phyloP scores from a whole-genome alignment of 352 stramenopile genomes.

The Phytopythium litorale region DNA sequence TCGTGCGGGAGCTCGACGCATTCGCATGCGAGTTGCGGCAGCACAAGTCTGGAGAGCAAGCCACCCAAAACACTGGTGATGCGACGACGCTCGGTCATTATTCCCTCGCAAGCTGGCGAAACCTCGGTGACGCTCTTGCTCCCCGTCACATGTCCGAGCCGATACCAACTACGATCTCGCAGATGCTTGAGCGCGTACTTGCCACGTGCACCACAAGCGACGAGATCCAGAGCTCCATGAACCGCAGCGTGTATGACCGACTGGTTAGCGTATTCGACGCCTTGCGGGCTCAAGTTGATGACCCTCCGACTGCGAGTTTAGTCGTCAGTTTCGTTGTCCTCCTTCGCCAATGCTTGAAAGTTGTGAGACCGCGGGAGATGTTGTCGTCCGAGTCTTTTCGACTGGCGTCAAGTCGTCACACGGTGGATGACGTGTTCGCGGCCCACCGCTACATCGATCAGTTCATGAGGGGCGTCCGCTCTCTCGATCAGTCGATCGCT shows the following conservation, averaged over 20 bases:
- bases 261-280: not conserved
- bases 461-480: not conserved
- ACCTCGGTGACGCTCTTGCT: not conserved
- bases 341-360: not conserved
- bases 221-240: not conserved
- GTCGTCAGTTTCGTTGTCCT: not conserved
- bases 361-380: not conserved
- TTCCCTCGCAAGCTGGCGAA: not conserved
- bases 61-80: not conserved
- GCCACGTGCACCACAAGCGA: not conserved
- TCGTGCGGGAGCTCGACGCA: slow-evolving; percentile 14
- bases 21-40: not conserved
- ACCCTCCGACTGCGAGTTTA: not conserved
- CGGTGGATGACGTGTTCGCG: not conserved
- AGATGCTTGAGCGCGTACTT: not conserved
- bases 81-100: not conserved
- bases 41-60: not conserved
- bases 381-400: not conserved
- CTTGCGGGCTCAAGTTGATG: not conserved
- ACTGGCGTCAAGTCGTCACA: not conserved
- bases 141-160: not conserved
- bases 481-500: not conserved
- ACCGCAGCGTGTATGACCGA: not conserved
- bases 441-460: not conserved
- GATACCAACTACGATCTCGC: not conserved